Conservation (phyloP, 495 filamentous ascomycete genomes). For the Pyrenula massariospora region DNA sequence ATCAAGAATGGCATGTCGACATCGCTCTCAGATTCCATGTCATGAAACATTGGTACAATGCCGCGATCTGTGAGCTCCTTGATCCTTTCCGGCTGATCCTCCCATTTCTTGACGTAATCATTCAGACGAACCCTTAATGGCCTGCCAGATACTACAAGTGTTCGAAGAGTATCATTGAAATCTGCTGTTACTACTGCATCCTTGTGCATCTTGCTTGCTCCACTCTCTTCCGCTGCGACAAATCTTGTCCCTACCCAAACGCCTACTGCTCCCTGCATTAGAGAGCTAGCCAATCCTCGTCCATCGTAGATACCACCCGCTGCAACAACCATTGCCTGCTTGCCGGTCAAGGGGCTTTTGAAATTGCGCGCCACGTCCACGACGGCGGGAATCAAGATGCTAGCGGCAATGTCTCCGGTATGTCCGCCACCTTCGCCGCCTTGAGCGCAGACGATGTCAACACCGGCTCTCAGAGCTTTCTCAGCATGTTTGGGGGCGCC, state of each 20-base stretch:
- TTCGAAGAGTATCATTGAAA: slow-evolving; percentile 65
- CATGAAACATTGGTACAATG: slow-evolving; percentile 65
- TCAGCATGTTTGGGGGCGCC: slow-evolving; percentile 76
- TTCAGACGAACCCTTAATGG: slow-evolving; percentile 72
- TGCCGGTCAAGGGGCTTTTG: slow-evolving; percentile 37
- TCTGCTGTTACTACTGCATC: slow-evolving; percentile 61
- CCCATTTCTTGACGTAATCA: slow-evolving; percentile 72
- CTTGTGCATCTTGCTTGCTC: slow-evolving; percentile 69
- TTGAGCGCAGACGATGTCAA: slow-evolving; percentile 77
- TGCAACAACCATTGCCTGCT: slow-evolving; percentile 56
- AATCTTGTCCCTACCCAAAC: slow-evolving; percentile 85
- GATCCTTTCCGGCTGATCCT: slow-evolving; percentile 58
- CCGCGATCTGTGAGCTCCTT: slow-evolving; percentile 58
- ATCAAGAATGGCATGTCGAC: slow-evolving; percentile 79
- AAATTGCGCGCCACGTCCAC: slow-evolving; percentile 61
- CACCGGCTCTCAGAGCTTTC: slow-evolving; percentile 69
- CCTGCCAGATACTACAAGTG: slow-evolving; percentile 66
- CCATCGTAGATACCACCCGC: slow-evolving; percentile 68
- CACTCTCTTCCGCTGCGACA: slow-evolving; percentile 67
- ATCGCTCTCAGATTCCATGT: slow-evolving; percentile 64
- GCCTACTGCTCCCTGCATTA: slow-evolving; percentile 64
- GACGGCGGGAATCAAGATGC: slow-evolving; percentile 61
- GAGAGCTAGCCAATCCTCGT: slow-evolving; percentile 51
- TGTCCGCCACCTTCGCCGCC: slow-evolving; percentile 73
- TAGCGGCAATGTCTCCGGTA: slow-evolving; percentile 65